These are phyloP conservation scores for Sordaria brevicollis DNA, from an alignment of 495 filamentous ascomycete genomes.

Conservation along the genomic window DNA sequence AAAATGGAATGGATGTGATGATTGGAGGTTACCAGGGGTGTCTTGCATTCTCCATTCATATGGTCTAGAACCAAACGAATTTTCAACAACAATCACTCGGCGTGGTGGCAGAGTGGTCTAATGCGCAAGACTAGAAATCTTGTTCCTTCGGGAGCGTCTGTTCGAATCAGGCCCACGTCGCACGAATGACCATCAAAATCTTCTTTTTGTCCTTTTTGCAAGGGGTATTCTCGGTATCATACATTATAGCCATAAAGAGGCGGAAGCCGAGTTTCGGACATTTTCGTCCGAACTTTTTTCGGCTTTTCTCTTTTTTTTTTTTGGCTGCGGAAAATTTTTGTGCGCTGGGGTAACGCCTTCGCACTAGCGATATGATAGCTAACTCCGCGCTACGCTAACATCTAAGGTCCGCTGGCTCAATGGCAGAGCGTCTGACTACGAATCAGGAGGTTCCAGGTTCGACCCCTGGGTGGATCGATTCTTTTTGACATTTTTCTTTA, in stretches of 20 bases:
- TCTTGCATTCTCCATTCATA: neutral
- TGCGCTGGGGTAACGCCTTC: neutral
- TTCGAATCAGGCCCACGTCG: neutral
- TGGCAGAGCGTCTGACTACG: neutral
- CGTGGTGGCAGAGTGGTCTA: neutral
- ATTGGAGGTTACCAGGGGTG: neutral
- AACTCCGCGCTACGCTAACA: neutral
- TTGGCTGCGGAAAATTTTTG: too few species aligned
- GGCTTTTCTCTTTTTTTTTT: neutral
- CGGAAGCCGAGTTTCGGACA: neutral
- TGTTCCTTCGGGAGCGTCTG: neutral
- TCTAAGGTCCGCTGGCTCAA: neutral
- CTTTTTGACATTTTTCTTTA: neutral
- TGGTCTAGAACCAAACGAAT: neutral
- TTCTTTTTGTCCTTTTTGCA: neutral
- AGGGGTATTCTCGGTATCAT: neutral
- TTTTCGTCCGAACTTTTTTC: neutral
- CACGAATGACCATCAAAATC: neutral
- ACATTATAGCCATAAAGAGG: neutral
- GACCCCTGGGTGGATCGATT: neutral
- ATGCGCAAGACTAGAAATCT: neutral
- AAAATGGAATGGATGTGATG: neutral
- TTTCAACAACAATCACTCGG: neutral
- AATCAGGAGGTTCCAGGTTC: neutral
- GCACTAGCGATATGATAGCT: neutral